Evolutionary conservation across 805 yeast genomes (phyloP), one percentile per base, ranked within the genome.

Genomic region (Sungouiozyma intestinalis): DNA sequence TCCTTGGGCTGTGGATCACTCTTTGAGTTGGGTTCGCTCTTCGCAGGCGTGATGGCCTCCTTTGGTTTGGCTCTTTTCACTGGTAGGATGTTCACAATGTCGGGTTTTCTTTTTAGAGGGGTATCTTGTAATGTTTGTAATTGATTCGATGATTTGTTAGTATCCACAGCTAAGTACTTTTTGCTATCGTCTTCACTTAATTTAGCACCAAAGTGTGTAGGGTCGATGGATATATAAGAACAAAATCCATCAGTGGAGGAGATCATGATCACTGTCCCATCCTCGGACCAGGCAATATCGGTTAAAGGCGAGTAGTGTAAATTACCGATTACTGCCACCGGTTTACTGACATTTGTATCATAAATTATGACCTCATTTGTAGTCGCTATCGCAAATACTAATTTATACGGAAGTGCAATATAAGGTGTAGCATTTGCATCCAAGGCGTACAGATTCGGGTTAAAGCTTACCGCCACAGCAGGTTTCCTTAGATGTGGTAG

Each of bases 201-300:
- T n/a, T 50, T 59, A 24, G 59, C 66, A 1, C 95, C 95, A 29
- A 85, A 67, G 11, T 76, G 68, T 2, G 63, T 71, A 2, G 63
- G 60, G 3, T 72, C 72, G 38, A 86, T 73, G 5, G 66, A 60
- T 1, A 88, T 60, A 36, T 72, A 72, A 1, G 95, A 81, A 49
- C 96, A 82, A 58, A 87, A 90, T 16, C 97, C 97, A 60, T 92
- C 98, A 0, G 94, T 83, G 0, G 96, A 84, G 5, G 94, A 78
- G 18, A 84, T 69, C 51, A 90, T 67, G 15, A 92, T 61, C 13
- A 74, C 64, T 14, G 63, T 61, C 0, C 97, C 98, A 59, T 85
- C 87, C 3, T 65, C 62, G 17, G 84, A 72, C 98, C 98, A 92
- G 7, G 81, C 64, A 38, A 90, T 55, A 58, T 92, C 98, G 0